Conservation (phyloP, 331 rosid species). For the Prunus yedoensis region DNA sequence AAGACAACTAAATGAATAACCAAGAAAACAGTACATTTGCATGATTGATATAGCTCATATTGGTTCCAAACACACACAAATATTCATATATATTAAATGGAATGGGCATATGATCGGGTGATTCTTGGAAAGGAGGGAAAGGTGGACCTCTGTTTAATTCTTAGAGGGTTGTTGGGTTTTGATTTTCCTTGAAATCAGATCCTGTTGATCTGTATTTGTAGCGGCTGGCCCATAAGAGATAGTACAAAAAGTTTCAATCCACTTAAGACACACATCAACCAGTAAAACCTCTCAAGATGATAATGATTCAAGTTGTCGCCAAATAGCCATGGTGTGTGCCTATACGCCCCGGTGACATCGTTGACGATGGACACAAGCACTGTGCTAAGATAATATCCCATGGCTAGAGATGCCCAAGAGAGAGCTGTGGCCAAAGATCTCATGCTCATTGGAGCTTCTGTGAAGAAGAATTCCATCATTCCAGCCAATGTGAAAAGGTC, state of each 20-base stretch:
- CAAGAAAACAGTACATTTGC: not conserved
- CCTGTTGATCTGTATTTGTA: constrained; percentile 47
- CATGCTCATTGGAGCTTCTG: constrained; percentile 76
- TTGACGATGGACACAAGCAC: constrained; percentile 59
- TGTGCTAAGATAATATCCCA: constrained; percentile 76
- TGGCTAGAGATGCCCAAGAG: constrained; percentile 75
- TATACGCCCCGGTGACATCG: constrained; percentile 30
- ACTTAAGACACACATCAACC: constrained; percentile 73
- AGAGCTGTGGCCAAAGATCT: constrained; percentile 74
- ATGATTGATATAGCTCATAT: not conserved
- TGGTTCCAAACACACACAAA: not conserved
- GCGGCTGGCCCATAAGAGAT: constrained; percentile 61
- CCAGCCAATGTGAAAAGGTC: constrained; percentile 84
- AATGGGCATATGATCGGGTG: not conserved
- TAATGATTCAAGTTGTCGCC: constrained; percentile 63
- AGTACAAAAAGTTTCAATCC: constrained; percentile 68
- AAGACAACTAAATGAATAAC: no score
- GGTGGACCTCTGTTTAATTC: not conserved
- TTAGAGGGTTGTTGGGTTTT: not conserved
- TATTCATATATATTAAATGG: not conserved
- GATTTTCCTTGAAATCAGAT: constrained; percentile 9
- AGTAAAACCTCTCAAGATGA: constrained; percentile 75
- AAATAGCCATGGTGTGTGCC: constrained; percentile 58
- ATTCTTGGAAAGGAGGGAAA: not conserved
- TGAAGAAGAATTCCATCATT: constrained; percentile 82